Evolutionary conservation across 1,284 basidiomycete species (phyloP).

Genomic region (Moesziomyces antarcticus): DNA sequence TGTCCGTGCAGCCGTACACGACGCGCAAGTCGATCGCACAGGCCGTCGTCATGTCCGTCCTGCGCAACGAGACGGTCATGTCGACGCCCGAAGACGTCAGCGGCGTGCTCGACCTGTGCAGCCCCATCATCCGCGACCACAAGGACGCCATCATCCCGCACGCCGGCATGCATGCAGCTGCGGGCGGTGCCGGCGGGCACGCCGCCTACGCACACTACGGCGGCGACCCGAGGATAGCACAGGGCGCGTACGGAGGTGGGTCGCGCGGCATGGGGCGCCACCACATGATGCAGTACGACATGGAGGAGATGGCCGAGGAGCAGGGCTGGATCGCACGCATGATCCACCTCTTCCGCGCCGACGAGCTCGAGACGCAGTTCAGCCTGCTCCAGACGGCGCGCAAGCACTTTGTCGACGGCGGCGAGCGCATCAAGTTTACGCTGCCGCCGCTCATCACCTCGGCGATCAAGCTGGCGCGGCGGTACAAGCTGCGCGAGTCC

Average conservation of each 20-base stretch:
- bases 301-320: conserved; percentile 65
- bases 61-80: conserved; percentile 64
- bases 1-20: conserved; percentile 58
- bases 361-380: conserved; percentile 63
- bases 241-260: conserved; percentile 43
- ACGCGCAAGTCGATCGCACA: conserved; percentile 64
- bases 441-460: conserved; percentile 63
- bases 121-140: conserved; percentile 60
- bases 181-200: conserved; percentile 23
- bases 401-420: conserved; percentile 62
- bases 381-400: conserved; percentile 62
- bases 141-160: conserved; percentile 50
- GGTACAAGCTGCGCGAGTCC: conserved; percentile 57
- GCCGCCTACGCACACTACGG: conserved; percentile 32
- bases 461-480: conserved; percentile 63
- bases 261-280: conserved; percentile 41
- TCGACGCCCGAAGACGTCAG: conserved; percentile 64
- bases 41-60: conserved; percentile 62
- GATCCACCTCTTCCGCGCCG: conserved; percentile 64
- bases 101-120: conserved; percentile 64
- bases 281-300: conserved; percentile 54
- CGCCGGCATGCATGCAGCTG: conserved; percentile 35
- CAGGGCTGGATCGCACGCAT: conserved; percentile 65
- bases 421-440: conserved; percentile 63
- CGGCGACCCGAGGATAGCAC: conserved; percentile 39